Base-by-base conservation (phyloP, 2,329 filamentous ascomycete genomes). In the Diaporthe nobilis region DNA sequence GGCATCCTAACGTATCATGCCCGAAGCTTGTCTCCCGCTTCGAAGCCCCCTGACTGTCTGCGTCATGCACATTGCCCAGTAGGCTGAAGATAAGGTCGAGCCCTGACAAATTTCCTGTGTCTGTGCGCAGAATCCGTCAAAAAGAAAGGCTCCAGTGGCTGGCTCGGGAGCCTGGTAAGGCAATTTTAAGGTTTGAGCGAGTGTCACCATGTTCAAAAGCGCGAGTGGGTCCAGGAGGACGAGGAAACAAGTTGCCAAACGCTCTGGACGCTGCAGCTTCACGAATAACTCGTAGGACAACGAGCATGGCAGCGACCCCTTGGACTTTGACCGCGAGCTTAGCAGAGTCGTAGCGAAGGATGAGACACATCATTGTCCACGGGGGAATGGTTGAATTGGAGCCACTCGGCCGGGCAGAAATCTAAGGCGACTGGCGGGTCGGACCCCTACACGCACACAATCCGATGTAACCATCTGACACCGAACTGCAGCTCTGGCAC, bases 381-480 rank as follows among this genome's bases (percentile, higher is more conserved):
- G 49, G 17, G 13, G 12, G 13, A 47, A 28, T n/a, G 15, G 34
- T 20, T 25, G 37, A 42, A 25, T 39, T 22, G 49, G 49, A n/a
- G 34, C 1, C 34, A 1, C 34, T 34, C n/a, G 20, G 49, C 34
- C 55, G 6, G 9, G 49, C 42, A 53, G 15, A 39, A 28, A 12
- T 39, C 31, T 39, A 39, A 39, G 47, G 47, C 34, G 0, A 20
- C 9, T 13, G 31, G 5, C 22, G 22, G 65, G 28, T 28, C 25
- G 7, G 65, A 12, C 12, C 34, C 13, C 31, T 25, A 25, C 22
- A 37, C 22, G n/a, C 4, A 13, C 44, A 25, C 51, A 15, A 15
- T 31, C 53, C 25, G 53, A 55, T 70, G 65, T 42, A 70, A 70
- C 65, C 65, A 20, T 55, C 65, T 70, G 65, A 70, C 65, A 55